These are phyloP conservation scores for Myriosclerotinia curreyana DNA, from an alignment of 2,329 filamentous ascomycete genomes.

Conservation along the genomic window DNA sequence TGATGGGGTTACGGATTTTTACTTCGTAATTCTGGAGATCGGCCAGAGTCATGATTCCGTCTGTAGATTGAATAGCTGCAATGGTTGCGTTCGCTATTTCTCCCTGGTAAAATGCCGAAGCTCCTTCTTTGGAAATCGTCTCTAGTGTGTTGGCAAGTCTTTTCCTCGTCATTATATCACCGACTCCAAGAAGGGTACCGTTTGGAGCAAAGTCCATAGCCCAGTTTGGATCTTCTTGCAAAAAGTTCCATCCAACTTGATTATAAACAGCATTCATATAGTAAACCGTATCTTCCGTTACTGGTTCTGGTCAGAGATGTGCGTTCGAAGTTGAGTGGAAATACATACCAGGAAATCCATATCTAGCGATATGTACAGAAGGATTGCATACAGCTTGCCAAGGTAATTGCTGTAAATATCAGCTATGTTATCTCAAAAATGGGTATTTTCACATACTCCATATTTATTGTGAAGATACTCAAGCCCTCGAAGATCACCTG, in stretches of 20 bases:
- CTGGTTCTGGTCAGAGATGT: slow-evolving; percentile 33
- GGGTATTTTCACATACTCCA: slow-evolving; percentile 47
- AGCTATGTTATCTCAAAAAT: neutral
- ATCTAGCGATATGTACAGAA: slow-evolving; percentile 67
- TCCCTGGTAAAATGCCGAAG: slow-evolving; percentile 61
- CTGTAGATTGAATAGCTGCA: slow-evolving; percentile 52
- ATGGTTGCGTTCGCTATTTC: slow-evolving; percentile 61
- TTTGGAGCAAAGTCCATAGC: slow-evolving; percentile 69
- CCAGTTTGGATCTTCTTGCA: slow-evolving; percentile 60
- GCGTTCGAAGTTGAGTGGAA: slow-evolving; percentile 21
- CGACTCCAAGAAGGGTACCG: slow-evolving; percentile 54
- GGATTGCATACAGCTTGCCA: slow-evolving; percentile 73
- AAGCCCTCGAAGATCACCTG: slow-evolving; percentile 74
- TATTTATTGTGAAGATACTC: slow-evolving; percentile 74
- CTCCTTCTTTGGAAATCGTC: slow-evolving; percentile 56
- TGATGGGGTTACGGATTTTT: slow-evolving; percentile 59
- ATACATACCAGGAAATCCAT: slow-evolving; percentile 57
- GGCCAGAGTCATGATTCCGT: slow-evolving; percentile 65
- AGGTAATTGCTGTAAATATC: slow-evolving; percentile 48
- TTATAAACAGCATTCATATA: slow-evolving; percentile 61
- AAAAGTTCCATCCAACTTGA: slow-evolving; percentile 53
- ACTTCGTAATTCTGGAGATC: slow-evolving; percentile 66
- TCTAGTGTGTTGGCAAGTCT: slow-evolving; percentile 66
- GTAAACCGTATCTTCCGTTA: slow-evolving; percentile 69
- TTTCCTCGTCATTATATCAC: slow-evolving; percentile 62